phyloP scores from a whole-genome alignment of 164 flowering plant species.

The Piper longum region DNA sequence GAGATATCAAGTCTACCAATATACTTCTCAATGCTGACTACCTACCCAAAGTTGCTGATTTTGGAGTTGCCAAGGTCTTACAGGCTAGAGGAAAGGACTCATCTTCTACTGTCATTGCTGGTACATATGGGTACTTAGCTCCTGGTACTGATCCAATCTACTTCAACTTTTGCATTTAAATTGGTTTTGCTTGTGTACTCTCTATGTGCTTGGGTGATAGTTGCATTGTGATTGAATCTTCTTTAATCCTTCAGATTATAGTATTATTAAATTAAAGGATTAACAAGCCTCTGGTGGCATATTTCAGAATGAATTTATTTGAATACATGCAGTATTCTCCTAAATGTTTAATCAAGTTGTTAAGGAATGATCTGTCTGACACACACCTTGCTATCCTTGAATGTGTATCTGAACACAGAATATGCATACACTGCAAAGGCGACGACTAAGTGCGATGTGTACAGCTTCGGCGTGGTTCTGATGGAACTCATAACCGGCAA shows the following conservation, averaged over 20 bases:
- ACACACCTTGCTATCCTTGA: too few species aligned
- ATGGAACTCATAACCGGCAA: constrained; percentile 90
- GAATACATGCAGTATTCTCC: too few species aligned
- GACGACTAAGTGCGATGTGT: constrained; percentile 86
- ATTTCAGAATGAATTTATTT: constrained; percentile 12
- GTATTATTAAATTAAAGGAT: not conserved
- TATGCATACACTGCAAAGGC: constrained; percentile 83
- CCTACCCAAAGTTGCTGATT: constrained; percentile 89
- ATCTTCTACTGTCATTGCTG: constrained; percentile 31
- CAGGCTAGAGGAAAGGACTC: constrained; percentile 73
- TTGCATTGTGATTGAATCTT: too few species aligned
- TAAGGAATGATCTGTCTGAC: too few species aligned
- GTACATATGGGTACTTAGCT: too few species aligned
- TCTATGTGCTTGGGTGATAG: constrained; percentile 9
- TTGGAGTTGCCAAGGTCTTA: constrained; percentile 89
- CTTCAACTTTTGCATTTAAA: too few species aligned
- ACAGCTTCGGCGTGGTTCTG: constrained; percentile 83
- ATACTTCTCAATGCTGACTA: constrained; percentile 63
- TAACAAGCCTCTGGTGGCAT: not conserved
- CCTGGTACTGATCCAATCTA: too few species aligned
- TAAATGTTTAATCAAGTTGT: too few species aligned
- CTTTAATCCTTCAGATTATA: too few species aligned
- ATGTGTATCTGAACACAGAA: constrained; percentile 15
- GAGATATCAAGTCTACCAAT: constrained; percentile 88
- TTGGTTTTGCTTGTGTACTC: too few species aligned